Evolutionary conservation across 148 eudicot species (phyloP), one percentile per base, ranked within the genome.

Genomic region (Dianthus caryophyllus): DNA sequence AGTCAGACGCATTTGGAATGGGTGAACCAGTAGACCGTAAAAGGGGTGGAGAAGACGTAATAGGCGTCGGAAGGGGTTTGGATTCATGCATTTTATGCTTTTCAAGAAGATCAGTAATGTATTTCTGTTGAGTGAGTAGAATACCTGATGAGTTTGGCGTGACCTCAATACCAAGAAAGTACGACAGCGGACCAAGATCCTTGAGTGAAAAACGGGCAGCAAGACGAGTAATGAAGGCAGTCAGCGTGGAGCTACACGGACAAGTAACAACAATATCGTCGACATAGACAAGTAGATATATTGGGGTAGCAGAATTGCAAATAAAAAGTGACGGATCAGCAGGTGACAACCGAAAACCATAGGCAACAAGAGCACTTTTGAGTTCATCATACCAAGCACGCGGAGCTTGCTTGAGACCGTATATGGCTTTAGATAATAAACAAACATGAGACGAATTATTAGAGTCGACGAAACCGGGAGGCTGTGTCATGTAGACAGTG

Each of bases 381-480:
- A 60, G 43, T 33, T 61, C 46, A 2, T 33, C 12, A 30, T 16
- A 61, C 65, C 46, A 61, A 3, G 65, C 65, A 15, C 48, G 65
- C 1, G 21, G 43, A 16, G 65, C 65, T 20, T 39, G 48, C 14
- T 61, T 61, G 10, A 61, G 25, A 2, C 65, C 65, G 38, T 61
- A 61, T 6, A 18, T 18, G 9, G 24, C 65, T 14, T 61, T 61
- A 26, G 6, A 0, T 2, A 61, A 26, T 0, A 0, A 0, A 33
- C 65, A 61, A 5, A 33, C 25, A 20, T 33, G 26, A 20, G 30
- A 2, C 17, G 65, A 48, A 15, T 33, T 3, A 9, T 9, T 20
- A 24, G 25, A 14, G 9, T 61, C 25, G 6, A 61, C 9, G 16
- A 61, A 61, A 0, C 65, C 65, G 4, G 44, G 65, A 1, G 65